Percentiles rank a stretch among this genome's conserved stretches.
Evolutionary conservation across 805 yeast genomes (phyloP).

Genomic region (Danielia reshetovae): DNA sequence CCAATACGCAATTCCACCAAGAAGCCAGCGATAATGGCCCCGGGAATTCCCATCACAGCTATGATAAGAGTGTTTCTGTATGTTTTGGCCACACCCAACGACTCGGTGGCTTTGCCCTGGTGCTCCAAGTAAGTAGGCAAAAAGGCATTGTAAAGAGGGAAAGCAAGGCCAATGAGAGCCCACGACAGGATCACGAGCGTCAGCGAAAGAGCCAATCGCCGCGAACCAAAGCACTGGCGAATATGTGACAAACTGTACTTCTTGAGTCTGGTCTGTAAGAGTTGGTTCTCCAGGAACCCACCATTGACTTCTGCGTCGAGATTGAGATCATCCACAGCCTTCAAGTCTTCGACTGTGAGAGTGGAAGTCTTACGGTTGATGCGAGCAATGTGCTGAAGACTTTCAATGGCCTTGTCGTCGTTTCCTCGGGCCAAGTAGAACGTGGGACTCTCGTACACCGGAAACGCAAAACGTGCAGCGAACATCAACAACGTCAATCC

Average conservation of each 20-base stretch:
- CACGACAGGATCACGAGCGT: constrained; percentile 43
- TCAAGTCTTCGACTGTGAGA: constrained; percentile 45
- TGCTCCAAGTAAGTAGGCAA: constrained; percentile 40
- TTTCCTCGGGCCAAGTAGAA: constrained; percentile 50
- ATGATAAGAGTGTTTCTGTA: constrained; percentile 14
- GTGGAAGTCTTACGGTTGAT: constrained; percentile 39
- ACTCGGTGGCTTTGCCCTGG: constrained; percentile 26
- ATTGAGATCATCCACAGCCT: constrained; percentile 37
- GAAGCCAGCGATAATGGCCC: constrained; percentile 11
- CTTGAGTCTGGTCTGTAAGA: constrained; percentile 5
- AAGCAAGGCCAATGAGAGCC: constrained; percentile 40
- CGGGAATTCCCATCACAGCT: constrained; percentile 15
- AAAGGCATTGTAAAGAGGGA: constrained; percentile 17
- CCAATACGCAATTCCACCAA: constrained; percentile 14
- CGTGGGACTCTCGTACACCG: constrained; percentile 54
- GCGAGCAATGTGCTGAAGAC: constrained; percentile 41
- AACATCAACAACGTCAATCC: constrained; percentile 43
- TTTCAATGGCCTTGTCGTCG: constrained; percentile 46
- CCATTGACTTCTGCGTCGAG: constrained; percentile 11
- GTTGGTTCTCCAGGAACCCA: constrained; percentile 5
- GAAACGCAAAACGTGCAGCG: constrained; percentile 29
- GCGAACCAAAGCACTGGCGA: constrained; percentile 44
- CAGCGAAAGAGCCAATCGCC: constrained; percentile 42
- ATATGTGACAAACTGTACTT: constrained; percentile 35
- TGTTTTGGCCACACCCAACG: constrained; percentile 29